These are phyloP conservation scores for Termitomyces sp. DNA, from an alignment of 768 basidiomycete genomes.

Conservation along the genomic window DNA sequence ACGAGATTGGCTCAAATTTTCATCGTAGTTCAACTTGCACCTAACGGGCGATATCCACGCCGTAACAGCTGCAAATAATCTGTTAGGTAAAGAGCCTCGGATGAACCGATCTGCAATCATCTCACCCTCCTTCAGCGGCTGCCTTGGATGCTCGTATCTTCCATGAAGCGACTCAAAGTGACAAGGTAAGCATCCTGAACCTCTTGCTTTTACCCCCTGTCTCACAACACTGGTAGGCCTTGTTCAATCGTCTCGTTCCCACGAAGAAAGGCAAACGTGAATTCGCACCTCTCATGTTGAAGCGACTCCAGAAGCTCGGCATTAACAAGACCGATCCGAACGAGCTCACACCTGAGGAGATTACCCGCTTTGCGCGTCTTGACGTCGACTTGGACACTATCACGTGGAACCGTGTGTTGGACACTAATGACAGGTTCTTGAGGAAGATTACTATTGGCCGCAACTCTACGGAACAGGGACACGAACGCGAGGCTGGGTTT, in stretches of 20 bases:
- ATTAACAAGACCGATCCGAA: conserved; percentile 93
- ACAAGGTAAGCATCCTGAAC: conserved; percentile 55
- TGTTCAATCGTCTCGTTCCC: conserved; percentile 91
- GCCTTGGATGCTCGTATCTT: conserved; percentile 97
- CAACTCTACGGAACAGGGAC: conserved; percentile 84
- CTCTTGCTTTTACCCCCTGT: neutral
- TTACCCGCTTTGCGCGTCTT: conserved; percentile 83
- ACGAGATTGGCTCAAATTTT: neutral
- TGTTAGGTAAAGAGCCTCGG: conserved; percentile 60
- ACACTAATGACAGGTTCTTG: conserved; percentile 96
- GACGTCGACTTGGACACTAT: conserved; percentile 90
- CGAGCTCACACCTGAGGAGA: conserved; percentile 90
- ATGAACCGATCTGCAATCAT: neutral
- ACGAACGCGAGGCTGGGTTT: conserved; percentile 86
- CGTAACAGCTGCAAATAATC: conserved; percentile 94
- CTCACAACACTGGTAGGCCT: conserved; percentile 39
- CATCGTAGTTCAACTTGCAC: conserved; percentile 84
- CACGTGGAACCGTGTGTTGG: conserved; percentile 97
- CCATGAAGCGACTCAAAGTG: conserved; percentile 93
- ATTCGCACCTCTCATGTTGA: conserved; percentile 95
- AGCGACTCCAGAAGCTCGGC: conserved; percentile 90
- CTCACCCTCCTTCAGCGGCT: conserved; percentile 55
- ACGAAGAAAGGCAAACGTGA: conserved; percentile 91
- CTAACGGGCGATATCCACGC: conserved; percentile 98
- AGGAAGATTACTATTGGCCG: conserved; percentile 94